Evolutionary conservation across 305 asterid genomes (phyloP).

Genomic region (Ilex paraguariensis): DNA sequence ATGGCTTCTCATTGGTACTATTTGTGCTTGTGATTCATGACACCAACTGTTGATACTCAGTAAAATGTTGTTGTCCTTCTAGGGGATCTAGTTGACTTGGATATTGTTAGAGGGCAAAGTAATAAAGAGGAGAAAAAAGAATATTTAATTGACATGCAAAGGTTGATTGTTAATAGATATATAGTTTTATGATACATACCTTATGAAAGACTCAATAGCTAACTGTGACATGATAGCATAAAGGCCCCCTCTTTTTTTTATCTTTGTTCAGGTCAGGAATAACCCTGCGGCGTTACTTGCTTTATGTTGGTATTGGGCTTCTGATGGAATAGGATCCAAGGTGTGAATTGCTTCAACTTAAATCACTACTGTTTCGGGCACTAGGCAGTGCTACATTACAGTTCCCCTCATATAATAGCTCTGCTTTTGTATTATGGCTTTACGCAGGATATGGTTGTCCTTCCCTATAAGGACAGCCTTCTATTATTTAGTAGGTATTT

Average conservation of each 20-base stretch:
- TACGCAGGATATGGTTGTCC: constrained; percentile 98
- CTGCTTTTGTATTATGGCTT: constrained; percentile 12
- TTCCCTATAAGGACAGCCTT: constrained; percentile 97
- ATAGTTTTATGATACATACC: too few species aligned
- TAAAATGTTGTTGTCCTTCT: too few species aligned
- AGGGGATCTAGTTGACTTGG: too few species aligned
- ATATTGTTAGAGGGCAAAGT: too few species aligned
- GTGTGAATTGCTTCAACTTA: constrained; percentile 33
- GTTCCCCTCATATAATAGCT: neutral
- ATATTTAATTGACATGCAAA: too few species aligned
- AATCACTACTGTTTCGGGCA: neutral
- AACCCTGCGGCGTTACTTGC: constrained; percentile 96
- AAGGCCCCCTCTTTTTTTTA: constrained; percentile 3
- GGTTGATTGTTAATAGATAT: too few species aligned
- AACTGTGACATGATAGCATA: neutral
- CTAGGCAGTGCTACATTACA: too few species aligned
- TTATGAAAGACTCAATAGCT: too few species aligned
- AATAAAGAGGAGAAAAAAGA: too few species aligned
- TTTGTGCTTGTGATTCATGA: too few species aligned
- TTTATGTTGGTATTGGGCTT: constrained; percentile 94
- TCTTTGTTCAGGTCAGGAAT: constrained; percentile 55
- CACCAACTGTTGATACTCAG: too few species aligned
- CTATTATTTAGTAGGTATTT: constrained; percentile 90
- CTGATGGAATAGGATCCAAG: constrained; percentile 95
- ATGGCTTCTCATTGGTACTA: too few species aligned